Conservation (phyloP, 345 rosid genomes). For the Bretschneidera sinensis region DNA sequence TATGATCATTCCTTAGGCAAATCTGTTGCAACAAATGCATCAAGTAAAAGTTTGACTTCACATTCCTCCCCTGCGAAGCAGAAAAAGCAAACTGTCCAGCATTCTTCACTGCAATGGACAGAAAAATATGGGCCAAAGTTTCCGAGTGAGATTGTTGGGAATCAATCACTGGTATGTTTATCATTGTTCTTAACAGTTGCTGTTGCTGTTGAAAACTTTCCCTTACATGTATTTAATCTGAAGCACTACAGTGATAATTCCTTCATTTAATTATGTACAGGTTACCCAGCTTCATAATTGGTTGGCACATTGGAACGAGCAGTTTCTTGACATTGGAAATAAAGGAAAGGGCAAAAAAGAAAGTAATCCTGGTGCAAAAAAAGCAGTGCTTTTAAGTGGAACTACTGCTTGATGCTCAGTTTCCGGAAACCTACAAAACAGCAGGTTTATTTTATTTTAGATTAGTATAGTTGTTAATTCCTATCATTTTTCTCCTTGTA, state of each 20-base stretch:
- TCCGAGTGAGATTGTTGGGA: conserved; percentile 87
- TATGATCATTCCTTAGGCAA: conserved; percentile 27
- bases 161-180: conserved; percentile 65
- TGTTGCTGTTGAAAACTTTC: background rate
- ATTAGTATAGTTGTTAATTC: conserved; percentile 5
- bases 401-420: conserved; percentile 76
- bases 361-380: conserved; percentile 66
- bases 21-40: conserved; percentile 28
- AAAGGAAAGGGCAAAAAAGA: conserved; percentile 74
- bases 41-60: conserved; percentile 26
- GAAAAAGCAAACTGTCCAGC: conserved; percentile 35
- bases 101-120: conserved; percentile 67
- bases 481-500: background rate
- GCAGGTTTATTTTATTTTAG: conserved; percentile 57
- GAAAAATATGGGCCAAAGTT: conserved; percentile 85
- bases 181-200: background rate
- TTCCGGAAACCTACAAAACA: conserved; percentile 93
- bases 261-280: conserved; percentile 38
- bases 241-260: conserved; percentile 4
- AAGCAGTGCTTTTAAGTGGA: conserved; percentile 88
- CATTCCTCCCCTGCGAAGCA: conserved; percentile 34
- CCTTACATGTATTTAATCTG: background rate
- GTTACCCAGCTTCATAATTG: conserved; percentile 85
- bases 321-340: conserved; percentile 53
- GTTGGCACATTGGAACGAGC: conserved; percentile 79